Percentiles rank a stretch among this genome's conserved stretches.
Evolutionary conservation across 345 rosid genomes (phyloP).

Genomic region (Gossypium turneri): DNA sequence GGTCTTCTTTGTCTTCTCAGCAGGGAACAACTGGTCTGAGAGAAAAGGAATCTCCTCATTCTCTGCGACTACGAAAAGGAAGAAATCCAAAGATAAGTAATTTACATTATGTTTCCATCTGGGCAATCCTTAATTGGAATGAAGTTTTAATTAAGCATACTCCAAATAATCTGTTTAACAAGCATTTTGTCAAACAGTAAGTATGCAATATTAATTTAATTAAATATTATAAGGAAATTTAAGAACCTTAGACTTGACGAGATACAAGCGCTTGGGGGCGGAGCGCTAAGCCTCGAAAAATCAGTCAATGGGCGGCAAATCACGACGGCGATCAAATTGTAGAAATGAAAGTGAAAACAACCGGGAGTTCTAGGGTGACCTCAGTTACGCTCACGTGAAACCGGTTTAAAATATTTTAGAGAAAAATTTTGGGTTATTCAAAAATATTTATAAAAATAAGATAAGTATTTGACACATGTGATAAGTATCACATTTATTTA

Average conservation of each 20-base stretch:
- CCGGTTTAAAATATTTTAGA: too few species aligned
- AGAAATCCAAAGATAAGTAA: not conserved
- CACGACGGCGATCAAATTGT: not conserved
- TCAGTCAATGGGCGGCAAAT: not conserved
- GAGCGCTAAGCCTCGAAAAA: not conserved
- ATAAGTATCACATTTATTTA: too few species aligned
- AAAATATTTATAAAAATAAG: too few species aligned
- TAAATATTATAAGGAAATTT: not conserved
- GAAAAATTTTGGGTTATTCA: too few species aligned
- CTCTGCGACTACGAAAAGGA: not conserved
- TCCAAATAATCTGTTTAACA: not conserved
- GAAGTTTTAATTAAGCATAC: not conserved
- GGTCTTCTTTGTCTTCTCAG: conserved; percentile 6
- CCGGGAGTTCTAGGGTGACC: too few species aligned
- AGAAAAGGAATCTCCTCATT: conserved; percentile 13
- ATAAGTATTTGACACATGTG: too few species aligned
- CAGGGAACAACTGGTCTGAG: not conserved
- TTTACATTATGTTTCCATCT: not conserved
- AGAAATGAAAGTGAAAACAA: not conserved
- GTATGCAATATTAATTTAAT: not conserved
- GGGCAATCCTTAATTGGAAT: not conserved
- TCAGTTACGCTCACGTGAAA: too few species aligned
- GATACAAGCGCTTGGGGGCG: not conserved
- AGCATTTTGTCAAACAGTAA: not conserved
- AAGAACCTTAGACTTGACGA: not conserved